Evolutionary conservation across 2,329 filamentous ascomycete species (phyloP), one percentile per base, ranked within the genome.

Genomic region (Tolypocladium pustulatum): DNA sequence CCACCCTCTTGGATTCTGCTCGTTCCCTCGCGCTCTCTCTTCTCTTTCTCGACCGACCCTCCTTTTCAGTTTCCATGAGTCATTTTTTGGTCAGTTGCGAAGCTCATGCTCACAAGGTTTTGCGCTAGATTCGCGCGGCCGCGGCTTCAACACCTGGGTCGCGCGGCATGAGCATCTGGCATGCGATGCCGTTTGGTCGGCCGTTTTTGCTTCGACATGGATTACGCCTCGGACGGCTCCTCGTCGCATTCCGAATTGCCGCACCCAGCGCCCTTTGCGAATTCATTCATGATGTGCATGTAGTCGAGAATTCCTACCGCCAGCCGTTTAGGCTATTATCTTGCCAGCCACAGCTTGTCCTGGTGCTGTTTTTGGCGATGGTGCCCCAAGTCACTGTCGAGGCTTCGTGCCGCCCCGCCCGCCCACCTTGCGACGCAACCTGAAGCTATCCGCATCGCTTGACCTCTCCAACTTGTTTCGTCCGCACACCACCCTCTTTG

Each of bases 401-500:
- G 13, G 37, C 37, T 7, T n/a, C 36, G 20, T 56, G 58, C 55
- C 53, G 49, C 52, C 27, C 56, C 54, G 56, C n/a, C n/a, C 60
- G 52, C 57, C 8, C 49, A 34, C 20, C 40, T 27, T 34, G 17
- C 40, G 25, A 32, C 32, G 34, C 46, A 49, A 27, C 46, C 56
- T 71, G 68, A 71, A 71, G 69, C 69, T 70, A 71, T 71, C 68
- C 67, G 62, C 69, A 72, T 62, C 60, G 62, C 59, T 57, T 60
- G 57, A 57, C 62, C 61, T 60, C 55, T 60, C 60, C 60, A 38
- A 60, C 62, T 62, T 57, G 57, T 17, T 51, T 41, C 41, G 17
- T n/a, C 46, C 22, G 22, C 56, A 37, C 13, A 38, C 46, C 36
- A 10, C 43, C 43, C 34, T 13, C 9, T 30, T 57, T 17, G 2